Conservation (phyloP, 495 filamentous ascomycete species). For the Talaromyces liani region DNA sequence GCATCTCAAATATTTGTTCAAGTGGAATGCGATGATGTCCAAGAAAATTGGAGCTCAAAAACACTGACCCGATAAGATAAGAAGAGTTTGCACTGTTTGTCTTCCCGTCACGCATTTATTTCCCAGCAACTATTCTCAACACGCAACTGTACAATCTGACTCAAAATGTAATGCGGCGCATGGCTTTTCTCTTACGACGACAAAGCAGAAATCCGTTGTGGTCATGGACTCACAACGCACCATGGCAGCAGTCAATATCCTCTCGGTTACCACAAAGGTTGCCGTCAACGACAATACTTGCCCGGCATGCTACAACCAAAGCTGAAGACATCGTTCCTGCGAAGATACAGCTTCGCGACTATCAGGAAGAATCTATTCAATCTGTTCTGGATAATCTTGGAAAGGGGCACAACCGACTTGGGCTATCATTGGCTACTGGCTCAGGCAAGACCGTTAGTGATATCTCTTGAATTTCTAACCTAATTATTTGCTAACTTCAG, state of each 20-base stretch:
- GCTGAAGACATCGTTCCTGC: conserved; percentile 11
- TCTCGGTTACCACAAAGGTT: background rate
- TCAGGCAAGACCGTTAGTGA: conserved; percentile 76
- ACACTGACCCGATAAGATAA: conserved; percentile 20
- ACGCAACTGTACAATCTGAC: background rate
- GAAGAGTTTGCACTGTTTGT: conserved; percentile 37
- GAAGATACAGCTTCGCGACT: conserved; percentile 56
- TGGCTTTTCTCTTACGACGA: conserved; percentile 26
- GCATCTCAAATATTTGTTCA: background rate
- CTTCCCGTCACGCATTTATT: background rate
- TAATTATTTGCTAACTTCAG: background rate
- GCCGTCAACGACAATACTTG: background rate
- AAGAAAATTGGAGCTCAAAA: background rate
- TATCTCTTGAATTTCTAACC: no score
- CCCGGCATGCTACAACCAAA: background rate
- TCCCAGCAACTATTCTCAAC: background rate
- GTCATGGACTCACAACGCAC: background rate
- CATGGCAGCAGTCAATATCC: background rate
- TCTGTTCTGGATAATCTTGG: conserved; percentile 66
- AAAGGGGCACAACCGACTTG: conserved; percentile 72
- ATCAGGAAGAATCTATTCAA: conserved; percentile 87
- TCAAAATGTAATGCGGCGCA: conserved; percentile 10
- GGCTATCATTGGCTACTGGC: conserved; percentile 86
- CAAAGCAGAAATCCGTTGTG: conserved; percentile 13
- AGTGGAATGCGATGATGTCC: background rate